Evolutionary conservation across 306 rosid genomes (phyloP), one percentile per base, ranked within the genome.

Genomic region (Astragalus glycyphyllos): DNA sequence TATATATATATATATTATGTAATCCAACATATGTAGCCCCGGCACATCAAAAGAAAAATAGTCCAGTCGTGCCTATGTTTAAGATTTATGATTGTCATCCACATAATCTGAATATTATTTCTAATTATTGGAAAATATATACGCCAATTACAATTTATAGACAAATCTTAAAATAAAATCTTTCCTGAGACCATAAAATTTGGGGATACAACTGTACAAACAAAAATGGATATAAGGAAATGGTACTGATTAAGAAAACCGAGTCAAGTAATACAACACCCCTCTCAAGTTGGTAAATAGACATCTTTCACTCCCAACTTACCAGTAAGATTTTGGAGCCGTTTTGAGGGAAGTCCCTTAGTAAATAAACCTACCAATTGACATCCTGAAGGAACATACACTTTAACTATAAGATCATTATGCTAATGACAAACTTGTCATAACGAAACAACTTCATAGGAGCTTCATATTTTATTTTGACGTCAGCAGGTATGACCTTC

Each of bases 41-140:
- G 23, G 15, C 62, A 71, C 57, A 55, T 49, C 37, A 42, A 42
- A 56, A 45, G 49, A 60, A 17, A 60, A 71, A 13, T 10, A 71
- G 54, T 1, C 12, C 38, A n/a, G 54, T 1, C 11, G 47, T 32
- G 58, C 47, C 8, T 31, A 42, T 46, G 68, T 34, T 14, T 53
- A 55, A 57, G 65, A 54, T 54, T 74, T 68, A 51, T 40, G 65
- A 77, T 59, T 66, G 57, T 48, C 59, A 62, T 48, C 50, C 61
- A 32, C 40, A 7, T 61, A 57, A 57, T 57, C 42, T 57, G 63
- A 57, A 31, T 32, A 57, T 11, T 35, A 37, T 58, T 58, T 58
- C 46, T 58, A 58, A 14, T 35, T 58, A 8, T 31, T 13, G 46
- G 11, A 38, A 38, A 56, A 17, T 58, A 58, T 42, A 7, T 1